A percentile compares a stretch with the other conserved stretches of the same genome.
These are phyloP conservation scores for Ormosia semicastrata DNA, from an alignment of 306 rosid genomes.

Conservation along the genomic window DNA sequence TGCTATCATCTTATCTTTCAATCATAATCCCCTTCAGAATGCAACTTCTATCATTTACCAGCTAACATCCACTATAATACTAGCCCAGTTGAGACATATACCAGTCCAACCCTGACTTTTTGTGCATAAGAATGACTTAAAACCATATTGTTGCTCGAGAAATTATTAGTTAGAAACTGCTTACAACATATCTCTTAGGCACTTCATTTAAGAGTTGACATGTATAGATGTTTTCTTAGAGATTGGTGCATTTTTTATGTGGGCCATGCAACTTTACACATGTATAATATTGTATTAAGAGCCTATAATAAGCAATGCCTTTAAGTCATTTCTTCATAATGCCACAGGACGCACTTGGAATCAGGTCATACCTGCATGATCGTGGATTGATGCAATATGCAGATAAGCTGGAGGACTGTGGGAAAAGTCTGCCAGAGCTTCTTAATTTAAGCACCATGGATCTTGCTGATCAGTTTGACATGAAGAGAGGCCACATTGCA, in stretches of 20 bases:
- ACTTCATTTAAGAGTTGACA: background rate
- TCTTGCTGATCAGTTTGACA: slow-evolving; percentile 54
- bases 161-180: too few relatives aligned
- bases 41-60: background rate
- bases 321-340: background rate
- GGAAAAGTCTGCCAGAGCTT: slow-evolving; percentile 54
- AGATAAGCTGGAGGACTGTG: slow-evolving; percentile 58
- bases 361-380: slow-evolving; percentile 84
- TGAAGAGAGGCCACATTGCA: slow-evolving; percentile 91
- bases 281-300: background rate
- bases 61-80: background rate
- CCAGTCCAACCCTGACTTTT: background rate
- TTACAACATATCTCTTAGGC: background rate
- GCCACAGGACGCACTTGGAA: slow-evolving; percentile 70
- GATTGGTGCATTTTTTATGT: background rate
- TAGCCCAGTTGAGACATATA: background rate
- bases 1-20: background rate
- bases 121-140: background rate
- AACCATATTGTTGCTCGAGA: background rate
- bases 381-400: slow-evolving; percentile 81
- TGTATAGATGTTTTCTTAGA: too few relatives aligned
- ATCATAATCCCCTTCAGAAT: background rate
- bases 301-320: background rate
- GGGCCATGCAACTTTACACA: background rate
- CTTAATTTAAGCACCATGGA: slow-evolving; percentile 43